Evolutionary conservation across 495 filamentous ascomycete species (phyloP).

Genomic region (Sphaerosporella brunnea): DNA sequence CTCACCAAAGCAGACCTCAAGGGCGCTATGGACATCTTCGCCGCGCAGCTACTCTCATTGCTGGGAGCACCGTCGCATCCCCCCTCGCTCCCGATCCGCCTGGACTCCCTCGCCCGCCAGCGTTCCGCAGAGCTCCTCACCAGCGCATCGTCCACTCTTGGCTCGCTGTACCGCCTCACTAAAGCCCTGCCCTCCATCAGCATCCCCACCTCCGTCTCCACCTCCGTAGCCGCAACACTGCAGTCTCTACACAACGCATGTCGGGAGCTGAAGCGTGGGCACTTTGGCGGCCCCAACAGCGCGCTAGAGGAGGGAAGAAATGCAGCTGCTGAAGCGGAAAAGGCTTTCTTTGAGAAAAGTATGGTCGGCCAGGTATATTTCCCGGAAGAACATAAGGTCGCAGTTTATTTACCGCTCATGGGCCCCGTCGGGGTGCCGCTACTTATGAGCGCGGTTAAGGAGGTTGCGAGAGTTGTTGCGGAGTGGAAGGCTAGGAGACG

Average conservation of each 20-base stretch:
- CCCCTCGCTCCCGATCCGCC: constrained; percentile 59
- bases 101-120: constrained; percentile 67
- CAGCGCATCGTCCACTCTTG: constrained; percentile 81
- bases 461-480: constrained; percentile 28
- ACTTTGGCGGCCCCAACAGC: constrained; percentile 38
- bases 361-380: constrained; percentile 98
- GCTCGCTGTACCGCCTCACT: constrained; percentile 74
- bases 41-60: constrained; percentile 76
- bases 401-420: constrained; percentile 80
- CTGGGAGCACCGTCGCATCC: constrained; percentile 72
- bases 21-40: constrained; percentile 72
- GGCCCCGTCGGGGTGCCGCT: constrained; percentile 86
- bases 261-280: constrained; percentile 46
- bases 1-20: constrained; percentile 46
- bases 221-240: constrained; percentile 66
- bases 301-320: constrained; percentile 62
- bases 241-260: constrained; percentile 59
- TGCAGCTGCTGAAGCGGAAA: constrained; percentile 77
- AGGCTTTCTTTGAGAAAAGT: constrained; percentile 93
- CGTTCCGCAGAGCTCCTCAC: constrained; percentile 72
- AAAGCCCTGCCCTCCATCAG: constrained; percentile 74
- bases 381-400: constrained; percentile 96
- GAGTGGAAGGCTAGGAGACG: constrained; percentile 1
- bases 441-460: constrained; percentile 63
- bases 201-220: constrained; percentile 70